Base-by-base conservation (phyloP, 495 filamentous ascomycete species). In the Filosporella fistucella region DNA sequence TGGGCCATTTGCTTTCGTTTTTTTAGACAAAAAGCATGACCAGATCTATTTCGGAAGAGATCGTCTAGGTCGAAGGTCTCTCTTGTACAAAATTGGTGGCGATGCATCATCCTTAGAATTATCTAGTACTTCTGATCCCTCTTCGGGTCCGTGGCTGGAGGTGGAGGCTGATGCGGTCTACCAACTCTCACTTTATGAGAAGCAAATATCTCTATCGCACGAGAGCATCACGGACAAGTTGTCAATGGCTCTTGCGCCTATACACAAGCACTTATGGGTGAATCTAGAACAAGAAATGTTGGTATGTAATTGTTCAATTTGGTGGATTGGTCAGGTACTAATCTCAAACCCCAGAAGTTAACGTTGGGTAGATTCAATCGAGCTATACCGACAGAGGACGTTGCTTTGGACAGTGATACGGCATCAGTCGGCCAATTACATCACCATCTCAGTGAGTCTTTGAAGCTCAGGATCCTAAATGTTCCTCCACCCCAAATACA, bases 1-100 rank as follows among this genome's bases (percentile, higher is more conserved):
- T 40, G 93, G 93, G 8, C 91, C 94, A 9, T 97, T 88, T 65
- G 86, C 94, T 12, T 94, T 97, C 68, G 80, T 96, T 2, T 97
- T 85, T 65, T 89, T 83, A 61, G 86, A 97, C 66, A 71, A 71
- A 5, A 49, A 62, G 17, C 63, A 74, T 44, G 65, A 67, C 12
- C 72, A 68, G 21, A 36, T 97, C 6, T 91, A 80, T 69, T 96
- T 85, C 61, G 88, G 84, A 14, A 72, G 93, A 47, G 93, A 99
- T 63, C 84, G 84, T 47, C 72, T 97, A 14, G 93, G 93, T 20
- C 74, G 93, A 51, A 72, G 94, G 42, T 96, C 93, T 34, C 70
- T 98, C 4, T 71, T 97, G 23, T 64, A 65, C 9, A 74, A 68
- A 5, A 53, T 60, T 40, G 66, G 73, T 51, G 61, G 65, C 6